A percentile compares a stretch with the other conserved stretches of the same genome.
Evolutionary conservation across 2,329 filamentous ascomycete species (phyloP).

Genomic region (Apiospora aurea): DNA sequence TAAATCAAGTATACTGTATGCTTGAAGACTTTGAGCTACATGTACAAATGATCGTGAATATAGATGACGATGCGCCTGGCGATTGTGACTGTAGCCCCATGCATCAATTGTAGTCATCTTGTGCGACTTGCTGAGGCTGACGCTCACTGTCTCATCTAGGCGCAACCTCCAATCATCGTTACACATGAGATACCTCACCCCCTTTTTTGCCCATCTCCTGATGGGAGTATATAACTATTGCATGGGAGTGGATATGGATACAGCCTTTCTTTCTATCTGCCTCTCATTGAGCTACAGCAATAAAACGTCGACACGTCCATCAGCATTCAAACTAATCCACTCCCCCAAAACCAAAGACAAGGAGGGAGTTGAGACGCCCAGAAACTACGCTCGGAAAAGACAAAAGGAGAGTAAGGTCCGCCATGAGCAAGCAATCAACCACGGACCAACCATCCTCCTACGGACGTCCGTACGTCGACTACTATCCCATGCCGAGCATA

Average conservation of each 20-base stretch:
- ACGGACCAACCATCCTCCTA: too few relatives aligned
- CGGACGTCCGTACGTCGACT: slow-evolving; percentile 5
- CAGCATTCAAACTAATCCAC: neutral
- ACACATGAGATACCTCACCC: neutral
- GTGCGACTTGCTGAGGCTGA: neutral
- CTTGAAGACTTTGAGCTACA: neutral
- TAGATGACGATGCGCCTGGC: neutral
- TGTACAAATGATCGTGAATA: neutral
- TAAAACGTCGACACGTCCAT: neutral
- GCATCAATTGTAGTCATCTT: too few relatives aligned
- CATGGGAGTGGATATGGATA: too few relatives aligned
- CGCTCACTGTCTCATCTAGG: neutral
- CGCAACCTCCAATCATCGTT: neutral
- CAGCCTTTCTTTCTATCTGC: neutral
- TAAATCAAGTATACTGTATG: neutral
- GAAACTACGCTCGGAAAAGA: neutral
- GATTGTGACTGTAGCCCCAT: neutral
- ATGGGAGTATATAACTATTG: neutral
- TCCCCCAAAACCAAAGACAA: neutral
- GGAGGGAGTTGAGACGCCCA: neutral
- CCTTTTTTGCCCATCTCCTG: too few relatives aligned
- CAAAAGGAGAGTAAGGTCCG: neutral
- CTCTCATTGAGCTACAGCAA: neutral
- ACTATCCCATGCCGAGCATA: neutral
- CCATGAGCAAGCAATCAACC: neutral